Base-by-base conservation (phyloP, 352 stramenopile species). In the Phytophthora sansomeana region DNA sequence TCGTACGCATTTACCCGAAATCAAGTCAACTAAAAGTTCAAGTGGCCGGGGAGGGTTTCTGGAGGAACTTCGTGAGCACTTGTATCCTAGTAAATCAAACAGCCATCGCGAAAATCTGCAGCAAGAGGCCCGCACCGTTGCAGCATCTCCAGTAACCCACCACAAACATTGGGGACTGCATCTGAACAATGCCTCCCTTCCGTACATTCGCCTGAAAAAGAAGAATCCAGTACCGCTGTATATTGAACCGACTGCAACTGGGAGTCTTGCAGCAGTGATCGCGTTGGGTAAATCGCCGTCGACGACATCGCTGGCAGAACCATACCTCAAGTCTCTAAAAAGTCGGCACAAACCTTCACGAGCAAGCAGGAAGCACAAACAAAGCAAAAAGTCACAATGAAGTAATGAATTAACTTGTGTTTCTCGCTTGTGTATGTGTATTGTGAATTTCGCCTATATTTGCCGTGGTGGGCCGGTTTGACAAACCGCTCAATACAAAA, bases 281-380 rank as follows among this genome's bases (percentile, higher is more conserved):
- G 14, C 42, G 13, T 9, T 59, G 30, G 33, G 28, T 14, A 67
- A 58, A 24, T 39, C 39, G 28, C 24, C 56, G 10, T 42, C 28
- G 8, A 65, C 63, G 5, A 59, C 62, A 26, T 63, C 67, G 0
- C 21, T 76, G 17, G 69, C 81, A 43, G 80, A 81, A 10, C 80
- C 83, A 51, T 94, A 94, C 42, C 69, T 92, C 10, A 87, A 87
- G 66, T 81, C 90, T 51, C 83, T 92, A 63, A 94, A 92, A 74
- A 83, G 85, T 49, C 77, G 86, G 67, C 63, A 59, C 26, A 67
- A 73, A 50, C 41, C 30, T 19, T 48, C 17, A 32, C 32, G 63
- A 14, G 8, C 24, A 30, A 64, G 13, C n/a, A 35, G 42, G 21
- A 69, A 50, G n/a, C n/a, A n/a, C n/a, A n/a, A n/a, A n/a, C n/a